These are phyloP conservation scores for Mycena indigotica DNA, from an alignment of 768 basidiomycete genomes.

Conservation along the genomic window DNA sequence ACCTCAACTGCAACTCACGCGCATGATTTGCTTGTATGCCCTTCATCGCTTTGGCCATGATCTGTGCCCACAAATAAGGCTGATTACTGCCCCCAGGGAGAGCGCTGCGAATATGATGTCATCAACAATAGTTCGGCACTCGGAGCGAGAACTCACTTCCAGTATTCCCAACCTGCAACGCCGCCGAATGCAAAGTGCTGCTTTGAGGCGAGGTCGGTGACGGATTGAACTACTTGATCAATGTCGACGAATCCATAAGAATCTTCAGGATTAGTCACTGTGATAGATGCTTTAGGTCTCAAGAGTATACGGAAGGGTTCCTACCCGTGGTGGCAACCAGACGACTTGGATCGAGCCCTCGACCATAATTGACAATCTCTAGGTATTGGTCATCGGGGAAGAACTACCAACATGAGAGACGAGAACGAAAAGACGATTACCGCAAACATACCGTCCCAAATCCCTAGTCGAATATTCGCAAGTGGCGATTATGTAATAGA, in stretches of 20 bases:
- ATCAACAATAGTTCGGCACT: neutral
- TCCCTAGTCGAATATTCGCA: neutral
- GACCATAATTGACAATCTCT: slow-evolving; percentile 13
- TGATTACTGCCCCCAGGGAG: slow-evolving; percentile 9
- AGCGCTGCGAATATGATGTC: neutral
- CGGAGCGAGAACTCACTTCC: neutral
- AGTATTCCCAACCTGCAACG: slow-evolving; percentile 20
- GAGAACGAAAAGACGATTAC: neutral
- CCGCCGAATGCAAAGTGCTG: slow-evolving; percentile 20
- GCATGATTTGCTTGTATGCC: neutral
- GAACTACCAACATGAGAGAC: slow-evolving; percentile 15
- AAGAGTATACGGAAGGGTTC: neutral
- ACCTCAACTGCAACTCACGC: neutral
- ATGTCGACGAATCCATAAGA: slow-evolving; percentile 14
- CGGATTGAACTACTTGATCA: slow-evolving; percentile 4
- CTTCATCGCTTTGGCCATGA: slow-evolving; percentile 7
- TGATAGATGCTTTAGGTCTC: neutral
- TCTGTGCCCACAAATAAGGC: slow-evolving; percentile 16
- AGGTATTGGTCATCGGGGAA: slow-evolving; percentile 22
- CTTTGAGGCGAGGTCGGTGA: neutral
- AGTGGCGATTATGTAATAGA: neutral
- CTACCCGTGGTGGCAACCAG: slow-evolving; percentile 19
- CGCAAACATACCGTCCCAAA: neutral
- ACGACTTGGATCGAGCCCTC: slow-evolving; percentile 16
- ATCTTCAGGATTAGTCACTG: slow-evolving; percentile 2